Conservation (phyloP, 495 filamentous ascomycete species). For the Aspergillus cavernicola region DNA sequence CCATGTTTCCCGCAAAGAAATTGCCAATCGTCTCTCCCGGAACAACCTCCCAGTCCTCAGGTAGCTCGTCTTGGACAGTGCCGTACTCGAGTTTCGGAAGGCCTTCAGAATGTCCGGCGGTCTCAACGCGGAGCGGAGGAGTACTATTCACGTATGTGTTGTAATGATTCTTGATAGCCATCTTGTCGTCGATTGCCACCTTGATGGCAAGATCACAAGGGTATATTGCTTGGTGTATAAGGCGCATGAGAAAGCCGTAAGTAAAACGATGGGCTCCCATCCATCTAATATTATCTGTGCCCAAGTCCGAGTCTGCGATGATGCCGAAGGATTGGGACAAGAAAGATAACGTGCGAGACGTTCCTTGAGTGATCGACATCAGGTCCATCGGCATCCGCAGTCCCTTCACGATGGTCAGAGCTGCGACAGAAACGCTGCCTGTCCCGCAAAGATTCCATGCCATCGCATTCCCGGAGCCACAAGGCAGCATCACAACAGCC, state of each 20-base stretch:
- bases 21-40: constrained; percentile 77
- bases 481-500: constrained; percentile 87
- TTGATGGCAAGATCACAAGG: constrained; percentile 87
- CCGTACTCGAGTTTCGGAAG: constrained; percentile 77
- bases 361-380: constrained; percentile 79
- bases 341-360: constrained; percentile 72
- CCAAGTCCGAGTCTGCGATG: constrained; percentile 84
- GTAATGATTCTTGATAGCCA: constrained; percentile 70
- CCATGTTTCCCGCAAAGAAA: constrained; percentile 95
- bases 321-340: constrained; percentile 88
- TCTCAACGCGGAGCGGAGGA: constrained; percentile 18
- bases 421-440: constrained; percentile 67
- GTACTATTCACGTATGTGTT: constrained; percentile 42
- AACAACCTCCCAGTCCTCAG: constrained; percentile 67
- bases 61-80: constrained; percentile 70
- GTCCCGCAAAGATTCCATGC: constrained; percentile 85
- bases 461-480: constrained; percentile 93
- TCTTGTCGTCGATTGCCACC: constrained; percentile 74
- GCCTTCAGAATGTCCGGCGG: constrained; percentile 36
- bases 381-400: constrained; percentile 77
- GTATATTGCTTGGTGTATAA: constrained; percentile 70
- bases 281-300: constrained; percentile 87
- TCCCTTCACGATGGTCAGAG: constrained; percentile 81
- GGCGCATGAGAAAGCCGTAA: constrained; percentile 69
- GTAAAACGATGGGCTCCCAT: constrained; percentile 85